phyloP scores from a whole-genome alignment of 352 stramenopile genomes.

The Chrysophaeum taylorii region DNA sequence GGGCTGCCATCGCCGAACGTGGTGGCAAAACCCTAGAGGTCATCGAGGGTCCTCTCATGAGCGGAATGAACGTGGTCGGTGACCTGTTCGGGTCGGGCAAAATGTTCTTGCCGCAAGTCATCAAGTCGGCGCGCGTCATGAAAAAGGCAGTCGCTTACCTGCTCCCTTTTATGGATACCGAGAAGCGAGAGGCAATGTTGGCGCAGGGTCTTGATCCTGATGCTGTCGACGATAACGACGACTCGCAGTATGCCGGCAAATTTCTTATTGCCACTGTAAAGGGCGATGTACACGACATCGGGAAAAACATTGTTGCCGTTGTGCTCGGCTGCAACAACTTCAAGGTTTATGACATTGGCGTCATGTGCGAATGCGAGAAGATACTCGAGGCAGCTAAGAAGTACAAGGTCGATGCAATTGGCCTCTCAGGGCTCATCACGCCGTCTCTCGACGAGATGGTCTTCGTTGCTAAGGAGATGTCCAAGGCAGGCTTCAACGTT shows the following conservation, averaged over 20 bases:
- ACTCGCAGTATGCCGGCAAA: constrained; percentile 63
- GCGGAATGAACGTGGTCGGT: constrained; percentile 94
- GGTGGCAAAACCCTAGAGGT: constrained; percentile 74
- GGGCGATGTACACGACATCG: constrained; percentile 96
- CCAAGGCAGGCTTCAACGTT: constrained; percentile 76
- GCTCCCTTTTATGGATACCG: constrained; percentile 92
- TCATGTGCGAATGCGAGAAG: constrained; percentile 84
- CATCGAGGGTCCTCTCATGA: constrained; percentile 95
- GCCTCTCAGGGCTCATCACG: constrained; percentile 91
- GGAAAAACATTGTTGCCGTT: constrained; percentile 97
- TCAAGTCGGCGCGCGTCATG: constrained; percentile 95
- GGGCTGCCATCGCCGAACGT: constrained; percentile 41
- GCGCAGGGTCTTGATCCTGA: constrained; percentile 67
- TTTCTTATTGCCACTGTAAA: constrained; percentile 96
- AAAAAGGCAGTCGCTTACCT: constrained; percentile 96
- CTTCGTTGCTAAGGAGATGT: constrained; percentile 84
- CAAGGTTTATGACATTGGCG: constrained; percentile 91
- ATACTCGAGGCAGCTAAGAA: constrained; percentile 67
- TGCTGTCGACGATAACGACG: constrained; percentile 54
- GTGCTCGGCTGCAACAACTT: constrained; percentile 97
- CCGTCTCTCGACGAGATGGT: constrained; percentile 97
- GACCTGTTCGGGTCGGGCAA: constrained; percentile 91
- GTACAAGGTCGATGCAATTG: constrained; percentile 87
- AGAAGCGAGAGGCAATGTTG: constrained; percentile 77
- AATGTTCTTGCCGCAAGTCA: constrained; percentile 97